phyloP scores from a whole-genome alignment of 331 rosid species.

The Rosa hybrid region DNA sequence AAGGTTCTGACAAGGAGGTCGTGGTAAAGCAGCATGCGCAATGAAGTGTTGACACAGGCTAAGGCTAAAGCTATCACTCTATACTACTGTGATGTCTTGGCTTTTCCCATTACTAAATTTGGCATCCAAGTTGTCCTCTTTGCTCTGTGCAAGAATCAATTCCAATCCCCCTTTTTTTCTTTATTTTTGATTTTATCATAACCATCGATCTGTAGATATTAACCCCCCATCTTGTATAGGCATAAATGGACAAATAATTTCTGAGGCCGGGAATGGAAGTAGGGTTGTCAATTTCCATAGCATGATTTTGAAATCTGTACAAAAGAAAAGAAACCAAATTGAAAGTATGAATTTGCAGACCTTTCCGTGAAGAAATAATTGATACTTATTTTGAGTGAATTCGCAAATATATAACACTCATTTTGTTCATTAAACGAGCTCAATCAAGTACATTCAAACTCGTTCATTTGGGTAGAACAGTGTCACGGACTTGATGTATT shows the following conservation, averaged over 20 bases:
- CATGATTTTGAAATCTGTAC: background rate
- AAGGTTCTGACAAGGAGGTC: conserved; percentile 54
- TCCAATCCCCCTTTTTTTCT: background rate
- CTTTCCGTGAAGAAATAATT: too few species aligned
- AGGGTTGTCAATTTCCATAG: background rate
- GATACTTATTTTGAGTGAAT: too few species aligned
- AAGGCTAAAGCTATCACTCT: background rate
- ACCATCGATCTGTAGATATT: background rate
- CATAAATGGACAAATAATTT: too few species aligned
- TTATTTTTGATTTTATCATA: background rate
- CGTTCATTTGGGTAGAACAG: background rate
- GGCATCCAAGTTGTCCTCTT: background rate
- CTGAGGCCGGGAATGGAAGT: background rate
- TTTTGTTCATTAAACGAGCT: background rate
- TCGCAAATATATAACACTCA: too few species aligned
- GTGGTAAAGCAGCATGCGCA: conserved; percentile 57
- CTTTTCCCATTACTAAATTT: background rate
- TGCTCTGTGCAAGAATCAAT: background rate
- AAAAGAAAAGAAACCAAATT: background rate
- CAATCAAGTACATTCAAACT: too few species aligned
- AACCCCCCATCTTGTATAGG: background rate
- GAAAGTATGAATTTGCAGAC: too few species aligned
- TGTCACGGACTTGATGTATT: background rate
- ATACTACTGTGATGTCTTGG: background rate
- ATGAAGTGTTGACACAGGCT: background rate